Evolutionary conservation across 805 yeast genomes (phyloP).

Genomic region (Cyberlindnera misumaiensis): DNA sequence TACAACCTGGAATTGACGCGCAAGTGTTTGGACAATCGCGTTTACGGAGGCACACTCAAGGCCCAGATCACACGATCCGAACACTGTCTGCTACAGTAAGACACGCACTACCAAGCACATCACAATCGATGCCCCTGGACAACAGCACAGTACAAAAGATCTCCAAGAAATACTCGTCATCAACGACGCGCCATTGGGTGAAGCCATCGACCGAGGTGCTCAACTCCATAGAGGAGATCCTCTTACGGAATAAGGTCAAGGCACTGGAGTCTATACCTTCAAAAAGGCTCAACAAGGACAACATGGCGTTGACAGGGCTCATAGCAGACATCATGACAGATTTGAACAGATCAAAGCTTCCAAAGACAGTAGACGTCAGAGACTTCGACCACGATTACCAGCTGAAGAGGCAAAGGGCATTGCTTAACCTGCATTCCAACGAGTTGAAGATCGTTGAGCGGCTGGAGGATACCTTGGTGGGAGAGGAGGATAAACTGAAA

Average conservation of each 20-base stretch:
- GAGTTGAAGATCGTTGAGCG: constrained; percentile 14
- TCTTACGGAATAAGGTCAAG: constrained; percentile 13
- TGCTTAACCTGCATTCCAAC: constrained; percentile 13
- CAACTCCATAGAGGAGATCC: constrained; percentile 6
- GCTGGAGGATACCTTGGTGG: constrained; percentile 7
- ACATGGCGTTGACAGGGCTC: constrained; percentile 7
- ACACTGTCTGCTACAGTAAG: no score
- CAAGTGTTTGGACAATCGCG: no score
- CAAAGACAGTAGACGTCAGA: constrained; percentile 6
- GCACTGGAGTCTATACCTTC: constrained; percentile 8
- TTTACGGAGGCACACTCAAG: no score
- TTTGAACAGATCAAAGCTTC: constrained; percentile 11
- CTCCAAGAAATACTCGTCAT: constrained; percentile 13
- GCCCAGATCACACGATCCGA: no score
- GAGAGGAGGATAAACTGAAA: constrained; percentile 8
- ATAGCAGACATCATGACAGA: constrained; percentile 8
- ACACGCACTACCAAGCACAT: no score
- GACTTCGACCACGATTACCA: constrained; percentile 20
- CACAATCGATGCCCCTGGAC: constrained; percentile 5
- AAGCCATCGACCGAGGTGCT: constrained; percentile 8
- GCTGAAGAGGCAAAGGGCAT: constrained; percentile 10
- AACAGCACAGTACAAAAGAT: constrained; percentile 11
- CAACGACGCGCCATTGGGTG: constrained; percentile 14
- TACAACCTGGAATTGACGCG: no score
- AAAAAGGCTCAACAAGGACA: constrained; percentile 1